Conservation (phyloP, 164 flowering plant species). For the Tetracentron sinense region DNA sequence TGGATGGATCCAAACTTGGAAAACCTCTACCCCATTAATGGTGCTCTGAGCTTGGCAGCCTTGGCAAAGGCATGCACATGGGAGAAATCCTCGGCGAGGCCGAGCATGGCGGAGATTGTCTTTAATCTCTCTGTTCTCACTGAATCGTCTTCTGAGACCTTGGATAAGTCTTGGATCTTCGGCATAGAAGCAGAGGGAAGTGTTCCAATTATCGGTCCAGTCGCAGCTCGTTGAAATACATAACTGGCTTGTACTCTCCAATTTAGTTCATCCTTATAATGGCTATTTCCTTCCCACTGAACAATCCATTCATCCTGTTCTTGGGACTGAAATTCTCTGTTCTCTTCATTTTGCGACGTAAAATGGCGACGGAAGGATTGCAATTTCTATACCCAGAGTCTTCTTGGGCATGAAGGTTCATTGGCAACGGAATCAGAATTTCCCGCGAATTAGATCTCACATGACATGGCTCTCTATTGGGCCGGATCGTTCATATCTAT, state of each 20-base stretch:
- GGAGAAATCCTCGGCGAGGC: slow-evolving; percentile 50
- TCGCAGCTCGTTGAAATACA: slow-evolving; percentile 52
- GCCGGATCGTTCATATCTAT: too few species aligned
- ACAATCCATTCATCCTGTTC: slow-evolving; percentile 34
- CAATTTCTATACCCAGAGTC: slow-evolving; percentile 27
- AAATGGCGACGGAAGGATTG: slow-evolving; percentile 3
- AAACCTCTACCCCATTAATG: slow-evolving; percentile 36
- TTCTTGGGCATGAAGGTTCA: too few species aligned
- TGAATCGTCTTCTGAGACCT: slow-evolving; percentile 34
- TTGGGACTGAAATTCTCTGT: slow-evolving; percentile 34
- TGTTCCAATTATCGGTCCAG: slow-evolving; percentile 26
- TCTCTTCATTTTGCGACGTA: slow-evolving; percentile 18
- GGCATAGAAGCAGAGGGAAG: slow-evolving; percentile 38
- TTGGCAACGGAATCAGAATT: too few species aligned
- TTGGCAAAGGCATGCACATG: slow-evolving; percentile 56
- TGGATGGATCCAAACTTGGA: slow-evolving; percentile 56
- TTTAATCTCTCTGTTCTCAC: slow-evolving; percentile 53
- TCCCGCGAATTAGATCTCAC: too few species aligned
- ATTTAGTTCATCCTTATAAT: slow-evolving; percentile 44
- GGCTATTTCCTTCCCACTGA: slow-evolving; percentile 35
- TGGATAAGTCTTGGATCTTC: slow-evolving; percentile 41
- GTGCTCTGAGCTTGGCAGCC: slow-evolving; percentile 45
- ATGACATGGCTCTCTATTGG: too few species aligned
- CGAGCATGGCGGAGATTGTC: slow-evolving; percentile 63
- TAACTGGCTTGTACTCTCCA: too few species aligned